Evolutionary conservation across 257 asterid genomes (phyloP), one percentile per base, ranked within the genome.

Genomic region (Nicotiana obtusifolia): DNA sequence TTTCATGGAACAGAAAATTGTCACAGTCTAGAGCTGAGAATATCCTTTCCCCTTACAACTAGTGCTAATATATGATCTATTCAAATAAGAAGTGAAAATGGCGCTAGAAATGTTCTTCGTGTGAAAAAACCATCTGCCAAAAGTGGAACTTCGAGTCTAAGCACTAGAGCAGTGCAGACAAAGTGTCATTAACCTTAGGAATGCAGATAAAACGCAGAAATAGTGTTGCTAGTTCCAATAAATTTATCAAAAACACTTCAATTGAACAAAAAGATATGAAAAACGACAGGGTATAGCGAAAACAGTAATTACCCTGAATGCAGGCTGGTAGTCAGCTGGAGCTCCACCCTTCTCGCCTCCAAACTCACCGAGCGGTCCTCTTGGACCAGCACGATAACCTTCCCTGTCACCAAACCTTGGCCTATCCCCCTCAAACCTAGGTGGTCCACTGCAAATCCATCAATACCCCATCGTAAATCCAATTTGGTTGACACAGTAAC

Each of bases 271-370:
- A 47, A 54, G 14, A 19, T 44, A 31, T 0, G 8, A 20, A 10
- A 33, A 26, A 26, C 0, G 10, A 57, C 28, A 13, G 10, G 3
- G 37, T 20, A 68, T 17, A 66, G 2, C 0, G 11, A 37, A 6
- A 5, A 2, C 17, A 62, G 20, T 3, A 30, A 82, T 90, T 87
- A 95, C 99, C 99, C 97, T 90, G 87, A 95, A 95, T 82, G 91
- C 89, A 57, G 98, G 98, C 87, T 95, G 97, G 89, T 84, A 95
- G 81, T 95, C 97, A 77, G 98, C 98, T 0, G 98, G 98, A 24
- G 98, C 98, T 81, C 97, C 98, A 81, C 97, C 91, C 81, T 93
- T 95, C 61, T 94, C 98, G 16, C 92, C 95, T 8, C 94, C 97
- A 77, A 89, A 91, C 49, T 94, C 98, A 56, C 97, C 97, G 0